Base-by-base conservation (phyloP, 306 rosid genomes). In the Abrus precatorius region DNA sequence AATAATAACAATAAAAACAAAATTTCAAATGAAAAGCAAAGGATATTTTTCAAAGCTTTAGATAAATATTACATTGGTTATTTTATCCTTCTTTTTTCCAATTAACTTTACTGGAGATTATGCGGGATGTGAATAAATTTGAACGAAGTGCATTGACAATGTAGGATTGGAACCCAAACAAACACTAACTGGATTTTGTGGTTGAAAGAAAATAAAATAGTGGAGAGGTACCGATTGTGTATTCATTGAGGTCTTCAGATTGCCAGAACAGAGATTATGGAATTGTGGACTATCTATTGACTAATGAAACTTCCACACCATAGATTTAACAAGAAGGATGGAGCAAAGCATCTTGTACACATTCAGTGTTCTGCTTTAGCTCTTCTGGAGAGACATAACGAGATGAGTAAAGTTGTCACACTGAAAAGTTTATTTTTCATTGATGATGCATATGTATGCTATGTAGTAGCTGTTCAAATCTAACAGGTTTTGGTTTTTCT, bases 221-320 rank as follows among this genome's bases (percentile, higher is more conserved):
- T 27, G 38, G 43, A 33, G 40, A 36, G 69, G 48, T 43, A 38
- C 7, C 36, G 59, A 20, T 60, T 44, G 60, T 71, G 33, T 64
- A 77, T 41, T 12, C 72, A 54, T 72, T 65, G 45, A 64, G 40
- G 72, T 77, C 38, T 67, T 60, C 40, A 43, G 41, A 62, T 79
- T 70, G 9, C 8, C 56, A 69, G 57, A 68, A n/a, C 13, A 5
- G 50, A 45, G 45, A 38, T 59, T 57, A 30, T 60, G 48, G 9
- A 48, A 30, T 60, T 6, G 34, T 9, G 5, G 44, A 80, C 63
- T 59, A 30, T 67, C 32, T 69, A 28, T 29, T 28, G 33, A 38
- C 29, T 76, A 9, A n/a, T 43, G 73, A 40, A 56, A 11, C 64
- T 12, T 73, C 44, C 63, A 48, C 55, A 30, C 56, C 73, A 12